Evolutionary conservation across 2,329 filamentous ascomycete genomes (phyloP).

Genomic region (Pestalotiopsis sp.): DNA sequence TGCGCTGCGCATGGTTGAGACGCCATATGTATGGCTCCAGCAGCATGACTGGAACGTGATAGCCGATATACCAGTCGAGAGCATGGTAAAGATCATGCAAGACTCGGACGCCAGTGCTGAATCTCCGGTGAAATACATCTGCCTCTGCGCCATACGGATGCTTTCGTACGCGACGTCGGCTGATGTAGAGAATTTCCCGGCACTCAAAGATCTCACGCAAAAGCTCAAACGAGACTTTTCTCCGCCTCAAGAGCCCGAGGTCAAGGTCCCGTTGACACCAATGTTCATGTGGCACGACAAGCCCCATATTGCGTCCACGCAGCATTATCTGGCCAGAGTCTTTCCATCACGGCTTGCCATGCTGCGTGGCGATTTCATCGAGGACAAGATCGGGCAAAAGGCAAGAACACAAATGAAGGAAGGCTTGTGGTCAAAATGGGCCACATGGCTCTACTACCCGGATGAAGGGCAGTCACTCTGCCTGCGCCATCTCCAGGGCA

Average conservation of each 20-base stretch:
- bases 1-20: conserved; percentile 46
- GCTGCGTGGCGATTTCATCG: conserved; percentile 56
- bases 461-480: conserved; percentile 47
- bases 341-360: conserved; percentile 54
- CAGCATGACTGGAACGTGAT: conserved; percentile 59
- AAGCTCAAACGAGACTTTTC: conserved; percentile 44
- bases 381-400: conserved; percentile 57
- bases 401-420: conserved; percentile 60
- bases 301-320: conserved; percentile 51
- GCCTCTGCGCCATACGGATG: conserved; percentile 54
- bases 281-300: conserved; percentile 65
- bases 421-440: conserved; percentile 54
- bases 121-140: conserved; percentile 53
- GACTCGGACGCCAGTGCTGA: conserved; percentile 29
- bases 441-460: conserved; percentile 58
- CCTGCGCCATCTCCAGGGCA: conserved; percentile 52
- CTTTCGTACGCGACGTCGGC: conserved; percentile 51
- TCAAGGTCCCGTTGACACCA: conserved; percentile 49
- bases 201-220: conserved; percentile 43
- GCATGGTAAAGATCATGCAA: conserved; percentile 50
- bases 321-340: conserved; percentile 52
- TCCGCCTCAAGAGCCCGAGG: conserved; percentile 13
- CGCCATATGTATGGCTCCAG: conserved; percentile 59
- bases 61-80: conserved; percentile 44
- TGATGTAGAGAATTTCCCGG: conserved; percentile 45